Base-by-base conservation (phyloP, 1,139 yeast species). In the Geotrichum fermentans region DNA sequence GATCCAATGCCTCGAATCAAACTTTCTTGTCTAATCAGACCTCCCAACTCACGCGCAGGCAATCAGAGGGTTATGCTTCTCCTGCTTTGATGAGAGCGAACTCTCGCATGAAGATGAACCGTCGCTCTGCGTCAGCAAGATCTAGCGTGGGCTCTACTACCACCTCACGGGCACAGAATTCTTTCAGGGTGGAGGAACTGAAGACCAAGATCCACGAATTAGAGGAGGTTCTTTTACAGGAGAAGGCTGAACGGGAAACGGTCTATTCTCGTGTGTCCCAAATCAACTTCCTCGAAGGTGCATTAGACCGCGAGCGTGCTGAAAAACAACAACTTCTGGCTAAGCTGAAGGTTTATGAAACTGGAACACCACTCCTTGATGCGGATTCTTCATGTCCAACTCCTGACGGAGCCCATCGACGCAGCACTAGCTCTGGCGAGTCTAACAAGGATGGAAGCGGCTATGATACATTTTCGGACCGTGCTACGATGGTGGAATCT, bases 201-300 rank as follows among this genome's bases (percentile, higher is more conserved):
- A 60, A 58, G 54, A 43, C 47, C 41, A 63, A 64, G 51, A 62
- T 63, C 21, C 35, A 54, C 35, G 65, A 63, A 51, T 58, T 64
- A 35, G 67, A 64, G 44, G 59, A 57, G 32, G 65, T 61, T 5
- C 56, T 64, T 42, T 56, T 58, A 42, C 55, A 53, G 22, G 66
- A 62, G 30, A 53, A 58, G 20, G 52, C 52, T 11, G 66, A 63
- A 29, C 52, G 65, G 7, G 60, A 61, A 41, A 53, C 55, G 1
- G 57, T 57, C n/a, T 47, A 54, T 28, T 42, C 47, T 16, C 51
- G 54, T 28, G 55, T 58, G 0, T 64, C 60, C 24, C 62, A 59
- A 30, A 54, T 63, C 24, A 49, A 51, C 8, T 44, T 45, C 26
- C 55, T 64, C 5, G 65, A 63, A 52, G 47, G 41, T 16, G 52